Percentiles rank a stretch among this genome's conserved stretches.
These are phyloP conservation scores for Parathielavia hyrcaniae DNA, from an alignment of 495 filamentous ascomycete genomes.

Conservation along the genomic window DNA sequence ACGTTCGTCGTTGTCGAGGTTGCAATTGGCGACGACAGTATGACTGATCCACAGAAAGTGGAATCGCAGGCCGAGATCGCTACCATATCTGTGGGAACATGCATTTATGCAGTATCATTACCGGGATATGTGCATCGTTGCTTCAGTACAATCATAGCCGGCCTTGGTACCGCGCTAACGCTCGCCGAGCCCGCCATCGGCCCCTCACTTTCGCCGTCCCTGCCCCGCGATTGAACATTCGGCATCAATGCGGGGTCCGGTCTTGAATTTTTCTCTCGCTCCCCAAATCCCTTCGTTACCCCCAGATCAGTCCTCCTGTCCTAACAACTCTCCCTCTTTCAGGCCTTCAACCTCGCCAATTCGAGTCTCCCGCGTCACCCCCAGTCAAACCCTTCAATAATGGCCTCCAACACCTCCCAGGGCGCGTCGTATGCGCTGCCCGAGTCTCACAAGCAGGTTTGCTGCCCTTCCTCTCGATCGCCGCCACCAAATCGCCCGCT, in stretches of 20 bases:
- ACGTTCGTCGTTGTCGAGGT: too few species aligned
- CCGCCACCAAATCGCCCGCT: slow-evolving; percentile 11
- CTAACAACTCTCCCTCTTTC: slow-evolving; percentile 1
- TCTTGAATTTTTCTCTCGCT: slow-evolving; percentile 19
- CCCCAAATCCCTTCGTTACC: slow-evolving; percentile 16
- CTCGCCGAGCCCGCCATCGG: neutral
- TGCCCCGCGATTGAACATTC: slow-evolving; percentile 15
- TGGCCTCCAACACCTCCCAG: slow-evolving; percentile 34
- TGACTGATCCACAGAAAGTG: too few species aligned
- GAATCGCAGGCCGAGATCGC: slow-evolving; percentile 11
- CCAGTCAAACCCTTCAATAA: slow-evolving; percentile 22
- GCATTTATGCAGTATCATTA: too few species aligned
- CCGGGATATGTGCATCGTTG: neutral
- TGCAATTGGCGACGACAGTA: too few species aligned
- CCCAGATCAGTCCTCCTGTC: neutral
- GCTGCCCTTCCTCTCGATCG: slow-evolving; percentile 28
- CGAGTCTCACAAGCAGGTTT: slow-evolving; percentile 78
- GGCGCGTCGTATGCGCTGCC: slow-evolving; percentile 71
- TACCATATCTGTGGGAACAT: neutral
- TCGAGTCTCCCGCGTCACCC: neutral
- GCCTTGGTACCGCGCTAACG: slow-evolving; percentile 14
- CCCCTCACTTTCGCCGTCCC: slow-evolving; percentile 1
- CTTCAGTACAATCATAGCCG: slow-evolving; percentile 5
- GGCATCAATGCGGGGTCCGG: slow-evolving; percentile 23
- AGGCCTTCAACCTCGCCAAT: slow-evolving; percentile 2